Evolutionary conservation across 495 filamentous ascomycete genomes (phyloP), one percentile per base, ranked within the genome.

Genomic region (Rhizodiscina lignyota): DNA sequence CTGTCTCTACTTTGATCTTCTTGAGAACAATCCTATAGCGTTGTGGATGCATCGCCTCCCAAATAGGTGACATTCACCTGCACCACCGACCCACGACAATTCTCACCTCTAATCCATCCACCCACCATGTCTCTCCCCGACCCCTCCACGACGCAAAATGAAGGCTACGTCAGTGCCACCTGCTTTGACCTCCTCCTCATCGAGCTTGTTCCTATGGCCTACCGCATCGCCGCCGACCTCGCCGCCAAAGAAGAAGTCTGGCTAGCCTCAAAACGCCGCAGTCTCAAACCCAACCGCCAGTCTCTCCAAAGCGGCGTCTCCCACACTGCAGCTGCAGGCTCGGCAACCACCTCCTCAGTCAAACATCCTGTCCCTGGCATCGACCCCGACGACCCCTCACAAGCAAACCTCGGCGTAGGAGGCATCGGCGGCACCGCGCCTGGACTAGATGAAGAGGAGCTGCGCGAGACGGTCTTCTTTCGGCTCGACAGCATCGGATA

Each of bases 121-220:
- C n/a, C n/a, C n/a, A n/a, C n/a, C n/a, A n/a, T n/a, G n/a, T n/a
- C 73, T 43, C 75, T 77, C 2, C 72, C 75, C 28, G 75, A 72
- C 62, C 80, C 72, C 52, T 57, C 72, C 50, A 73, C 72, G 26
- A 86, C 94, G 55, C 79, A 83, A 1, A 67, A 66, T 42, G 74
- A 81, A 23, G 75, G 74, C 35, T 80, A 85, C 61, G 62, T 93
- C 33, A 75, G 66, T 54, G 70, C 78, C 22, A 82, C 87, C 21
- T 81, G 77, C 42, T 70, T 96, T 37, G 89, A 97, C 50, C 74
- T 97, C 41, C 73, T 97, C 11, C 68, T 97, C 41, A 94, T 97
- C 48, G 89, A 97, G 60, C 67, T 97, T 34, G 89, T 97, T 18
- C 89, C 89, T 30, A 78, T 94, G 70, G 81, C 91, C 2, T 83